Evolutionary conservation across 2,329 filamentous ascomycete species (phyloP), one percentile per base, ranked within the genome.

Genomic region (Colletotrichum eremochloae): DNA sequence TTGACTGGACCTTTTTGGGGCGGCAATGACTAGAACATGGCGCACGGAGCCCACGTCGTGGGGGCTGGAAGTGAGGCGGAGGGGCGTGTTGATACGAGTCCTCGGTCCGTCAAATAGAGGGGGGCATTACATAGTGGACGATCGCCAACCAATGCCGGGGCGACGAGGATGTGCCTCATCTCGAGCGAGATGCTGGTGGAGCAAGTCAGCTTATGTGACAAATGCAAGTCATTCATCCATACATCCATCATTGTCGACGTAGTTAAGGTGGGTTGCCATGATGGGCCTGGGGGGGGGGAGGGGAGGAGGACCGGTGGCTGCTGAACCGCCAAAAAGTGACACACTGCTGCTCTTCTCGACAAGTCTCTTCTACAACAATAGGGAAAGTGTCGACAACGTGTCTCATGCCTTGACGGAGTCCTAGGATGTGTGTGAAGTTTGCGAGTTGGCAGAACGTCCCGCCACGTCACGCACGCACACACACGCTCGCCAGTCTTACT

Each of bases 181-280:
- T 44, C 20, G 7, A 11, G 36, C n/a, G 36, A 18, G 36, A 12
- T 42, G 48, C 18, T 36, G 55, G 18, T 29, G 42, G 63, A 33
- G 46, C 63, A 67, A 71, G 68, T 68, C 68, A 63, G 68, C 68
- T 68, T 63, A 71, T 71, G 68, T 57, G 29, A 57, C 46, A 57
- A 33, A 72, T 70, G 67, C 67, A 70, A 72, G 66, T 70, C 70
- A 72, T 72, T n/a, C n/a, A 33, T 63, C 20, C 50, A 52, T 53
- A 14, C 62, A 36, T 33, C 20, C 56, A 50, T 40, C 46, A 46
- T 52, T 40, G 15, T 44, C 42, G 14, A 12, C 14, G 40, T 60
- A 15, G 6, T 11, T 12, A 3, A 9, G 20, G 44, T 2, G 8
- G 46, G 46, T n/a, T 58, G 62, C n/a, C 52, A 48, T 48, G 53